Evolutionary conservation across 2,329 filamentous ascomycete species (phyloP).

Genomic region (Stachybotrys echinatus): DNA sequence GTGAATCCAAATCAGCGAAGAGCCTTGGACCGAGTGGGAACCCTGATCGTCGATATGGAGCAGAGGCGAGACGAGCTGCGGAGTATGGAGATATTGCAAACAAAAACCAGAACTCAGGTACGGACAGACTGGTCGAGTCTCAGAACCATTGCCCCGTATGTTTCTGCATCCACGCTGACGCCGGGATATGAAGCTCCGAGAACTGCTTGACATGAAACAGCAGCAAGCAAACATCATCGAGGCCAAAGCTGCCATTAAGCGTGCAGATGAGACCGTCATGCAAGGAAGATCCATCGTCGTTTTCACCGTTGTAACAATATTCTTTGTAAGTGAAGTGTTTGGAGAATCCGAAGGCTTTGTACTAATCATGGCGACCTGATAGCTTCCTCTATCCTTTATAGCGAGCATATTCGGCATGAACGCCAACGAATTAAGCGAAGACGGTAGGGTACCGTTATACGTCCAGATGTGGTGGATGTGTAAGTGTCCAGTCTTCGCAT

Average conservation of each 20-base stretch:
- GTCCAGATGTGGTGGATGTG: conserved; percentile 15
- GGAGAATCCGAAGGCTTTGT: no score
- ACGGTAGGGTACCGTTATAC: conserved; percentile 9
- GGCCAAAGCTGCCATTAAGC: conserved; percentile 33
- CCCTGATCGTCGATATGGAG: conserved; percentile 8
- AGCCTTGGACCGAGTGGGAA: conserved; percentile 7
- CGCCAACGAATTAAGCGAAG: conserved; percentile 13
- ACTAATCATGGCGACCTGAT: neutral
- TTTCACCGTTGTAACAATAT: conserved; percentile 41
- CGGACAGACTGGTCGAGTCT: neutral
- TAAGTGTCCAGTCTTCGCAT: conserved; percentile 4
- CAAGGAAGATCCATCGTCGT: conserved; percentile 40
- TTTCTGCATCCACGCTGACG: neutral
- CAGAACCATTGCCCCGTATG: neutral
- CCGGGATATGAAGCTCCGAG: conserved; percentile 15
- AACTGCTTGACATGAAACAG: conserved; percentile 37
- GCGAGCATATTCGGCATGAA: conserved; percentile 34
- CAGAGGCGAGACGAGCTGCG: conserved; percentile 14
- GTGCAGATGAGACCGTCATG: conserved; percentile 32
- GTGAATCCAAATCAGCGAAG: conserved; percentile 2
- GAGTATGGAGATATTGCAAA: conserved; percentile 19
- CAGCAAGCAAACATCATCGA: conserved; percentile 41
- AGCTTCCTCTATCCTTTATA: conserved; percentile 31
- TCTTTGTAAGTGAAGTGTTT: conserved; percentile 31
- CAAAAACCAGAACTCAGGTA: conserved; percentile 18